Evolutionary conservation across 2,329 filamentous ascomycete species (phyloP).

Genomic region (Penicillium oxalicum): DNA sequence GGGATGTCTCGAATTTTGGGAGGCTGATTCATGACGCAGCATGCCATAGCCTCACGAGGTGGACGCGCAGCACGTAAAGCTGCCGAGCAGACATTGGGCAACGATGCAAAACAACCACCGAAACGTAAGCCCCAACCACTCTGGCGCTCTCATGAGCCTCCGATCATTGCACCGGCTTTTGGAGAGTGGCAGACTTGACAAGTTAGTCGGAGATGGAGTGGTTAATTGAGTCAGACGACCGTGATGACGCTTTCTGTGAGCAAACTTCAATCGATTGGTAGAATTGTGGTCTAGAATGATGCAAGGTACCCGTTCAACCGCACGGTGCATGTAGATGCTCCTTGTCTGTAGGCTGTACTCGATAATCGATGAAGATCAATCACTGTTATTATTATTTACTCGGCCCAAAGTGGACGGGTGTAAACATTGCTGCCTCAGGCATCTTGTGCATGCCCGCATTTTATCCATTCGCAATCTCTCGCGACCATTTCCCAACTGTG

Average conservation of each 20-base stretch:
- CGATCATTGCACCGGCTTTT: conserved; percentile 17
- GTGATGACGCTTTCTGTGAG: too few relatives aligned
- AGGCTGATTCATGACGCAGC: conserved; percentile 9
- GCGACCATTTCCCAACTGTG: conserved; percentile 1
- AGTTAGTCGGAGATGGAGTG: too few relatives aligned
- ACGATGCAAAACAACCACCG: conserved; percentile 5
- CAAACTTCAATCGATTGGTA: too few relatives aligned
- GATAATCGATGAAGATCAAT: too few relatives aligned
- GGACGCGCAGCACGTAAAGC: conserved; percentile 17
- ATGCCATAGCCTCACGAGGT: conserved; percentile 22
- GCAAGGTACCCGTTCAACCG: too few relatives aligned
- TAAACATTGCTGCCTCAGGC: conserved; percentile 20
- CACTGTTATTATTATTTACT: conserved; percentile 1
- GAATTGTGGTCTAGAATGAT: too few relatives aligned
- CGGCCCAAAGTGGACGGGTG: conserved; percentile 12
- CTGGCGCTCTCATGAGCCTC: conserved; percentile 11
- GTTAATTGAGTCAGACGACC: background rate
- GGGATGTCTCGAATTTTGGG: too few relatives aligned
- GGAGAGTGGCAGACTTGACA: conserved; percentile 16
- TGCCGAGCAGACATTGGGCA: conserved; percentile 3
- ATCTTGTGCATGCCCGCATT: conserved; percentile 1
- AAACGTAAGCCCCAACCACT: background rate
- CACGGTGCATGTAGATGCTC: too few relatives aligned
- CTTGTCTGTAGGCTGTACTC: too few relatives aligned
- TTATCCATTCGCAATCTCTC: background rate